A percentile compares a stretch with the other conserved stretches of the same genome.
Evolutionary conservation across 2,329 filamentous ascomycete species (phyloP).

Genomic region (Colletotrichum tabaci): DNA sequence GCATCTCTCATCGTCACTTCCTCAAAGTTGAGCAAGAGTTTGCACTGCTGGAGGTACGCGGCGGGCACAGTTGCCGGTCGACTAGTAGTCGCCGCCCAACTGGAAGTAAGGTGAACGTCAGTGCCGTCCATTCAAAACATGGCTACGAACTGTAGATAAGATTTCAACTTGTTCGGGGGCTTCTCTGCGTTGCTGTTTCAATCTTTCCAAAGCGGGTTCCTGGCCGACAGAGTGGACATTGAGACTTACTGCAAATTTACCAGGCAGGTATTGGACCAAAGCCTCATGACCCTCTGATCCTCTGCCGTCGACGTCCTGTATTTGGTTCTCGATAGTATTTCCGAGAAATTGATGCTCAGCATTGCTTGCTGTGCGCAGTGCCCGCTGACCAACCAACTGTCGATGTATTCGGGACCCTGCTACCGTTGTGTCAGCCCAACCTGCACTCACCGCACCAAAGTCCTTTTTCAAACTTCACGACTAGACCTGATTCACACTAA

Average conservation of each 20-base stretch:
- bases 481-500: too few species aligned
- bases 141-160: too few species aligned
- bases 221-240: not conserved
- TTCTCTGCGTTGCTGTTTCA: not conserved
- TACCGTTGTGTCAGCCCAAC: not conserved
- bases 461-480: not conserved
- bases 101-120: conserved; percentile 38
- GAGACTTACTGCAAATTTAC: conserved; percentile 53
- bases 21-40: conserved; percentile 57
- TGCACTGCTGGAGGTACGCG: conserved; percentile 57
- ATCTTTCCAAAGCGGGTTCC: too few species aligned
- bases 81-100: conserved; percentile 59
- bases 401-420: conserved; percentile 54
- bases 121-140: not conserved
- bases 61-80: conserved; percentile 55
- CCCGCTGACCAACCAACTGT: conserved; percentile 59
- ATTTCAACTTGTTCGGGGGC: too few species aligned
- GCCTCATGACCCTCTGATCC: conserved; percentile 53
- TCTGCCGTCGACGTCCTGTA: conserved; percentile 49
- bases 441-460: not conserved
- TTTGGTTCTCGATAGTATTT: conserved; percentile 55
- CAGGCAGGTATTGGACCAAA: conserved; percentile 55
- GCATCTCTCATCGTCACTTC: conserved; percentile 58
- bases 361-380: conserved; percentile 61
- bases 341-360: conserved; percentile 59